A percentile compares a stretch with the other conserved stretches of the same genome.
phyloP scores from a whole-genome alignment of 495 filamentous ascomycete genomes.

The Tuber calosporum region DNA sequence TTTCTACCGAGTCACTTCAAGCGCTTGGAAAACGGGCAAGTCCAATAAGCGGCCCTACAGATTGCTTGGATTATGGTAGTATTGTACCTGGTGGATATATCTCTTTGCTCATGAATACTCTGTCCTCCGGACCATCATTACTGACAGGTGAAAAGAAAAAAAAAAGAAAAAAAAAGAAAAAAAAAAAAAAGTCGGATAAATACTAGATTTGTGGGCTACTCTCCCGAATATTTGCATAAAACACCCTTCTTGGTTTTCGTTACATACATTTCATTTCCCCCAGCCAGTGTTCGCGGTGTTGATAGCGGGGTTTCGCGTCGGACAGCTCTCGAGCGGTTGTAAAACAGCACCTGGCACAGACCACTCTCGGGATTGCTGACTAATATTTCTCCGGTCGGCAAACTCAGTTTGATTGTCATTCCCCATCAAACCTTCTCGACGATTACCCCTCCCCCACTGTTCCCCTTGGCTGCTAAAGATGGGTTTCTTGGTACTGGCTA shows the following conservation, averaged over 20 bases:
- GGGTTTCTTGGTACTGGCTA: neutral
- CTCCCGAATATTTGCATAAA: neutral
- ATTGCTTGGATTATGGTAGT: neutral
- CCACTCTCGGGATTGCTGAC: neutral
- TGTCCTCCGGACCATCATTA: neutral
- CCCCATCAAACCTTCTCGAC: neutral
- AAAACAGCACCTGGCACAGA: neutral
- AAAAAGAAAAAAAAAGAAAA: no score
- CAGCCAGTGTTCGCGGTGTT: neutral
- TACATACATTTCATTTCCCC: neutral
- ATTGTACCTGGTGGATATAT: neutral
- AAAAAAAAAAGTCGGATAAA: neutral
- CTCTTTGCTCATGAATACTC: neutral
- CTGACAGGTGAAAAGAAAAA: neutral
- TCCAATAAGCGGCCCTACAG: neutral
- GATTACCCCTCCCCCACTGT: neutral
- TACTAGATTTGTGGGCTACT: neutral
- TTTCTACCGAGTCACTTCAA: no score
- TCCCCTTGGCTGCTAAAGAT: neutral
- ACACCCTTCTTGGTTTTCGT: neutral
- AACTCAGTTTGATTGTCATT: neutral
- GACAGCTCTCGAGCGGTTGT: no score
- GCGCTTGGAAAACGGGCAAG: neutral
- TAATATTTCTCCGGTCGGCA: neutral
- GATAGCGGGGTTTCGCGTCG: neutral